A percentile compares a stretch with the other conserved stretches of the same genome.
Conservation (phyloP, 1,139 yeast genomes). For the Suhomyces yuchorum region DNA sequence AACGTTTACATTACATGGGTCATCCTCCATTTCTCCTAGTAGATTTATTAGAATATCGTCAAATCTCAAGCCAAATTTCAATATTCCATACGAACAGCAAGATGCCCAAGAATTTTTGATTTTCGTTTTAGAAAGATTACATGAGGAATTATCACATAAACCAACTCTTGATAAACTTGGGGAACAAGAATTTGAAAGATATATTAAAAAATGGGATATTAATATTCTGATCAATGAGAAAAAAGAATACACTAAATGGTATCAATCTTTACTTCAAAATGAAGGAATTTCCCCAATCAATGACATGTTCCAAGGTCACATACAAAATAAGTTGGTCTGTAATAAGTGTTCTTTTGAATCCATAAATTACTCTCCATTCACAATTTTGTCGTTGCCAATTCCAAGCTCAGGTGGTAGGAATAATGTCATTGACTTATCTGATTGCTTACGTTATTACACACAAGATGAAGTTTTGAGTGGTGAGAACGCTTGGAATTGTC, state of each 20-base stretch:
- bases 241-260: constrained; percentile 64
- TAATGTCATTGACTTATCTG: constrained; percentile 48
- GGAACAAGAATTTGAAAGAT: constrained; percentile 25
- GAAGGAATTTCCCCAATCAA: constrained; percentile 71
- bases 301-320: constrained; percentile 66
- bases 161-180: constrained; percentile 23
- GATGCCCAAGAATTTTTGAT: constrained; percentile 77
- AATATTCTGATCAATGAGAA: constrained; percentile 35
- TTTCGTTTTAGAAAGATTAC: constrained; percentile 65
- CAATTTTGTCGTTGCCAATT: constrained; percentile 67
- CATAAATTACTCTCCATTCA: constrained; percentile 60
- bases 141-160: constrained; percentile 58
- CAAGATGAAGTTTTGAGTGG: constrained; percentile 69
- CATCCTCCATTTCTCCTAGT: constrained; percentile 64
- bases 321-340: constrained; percentile 64
- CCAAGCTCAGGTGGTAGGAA: constrained; percentile 42
- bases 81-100: constrained; percentile 73
- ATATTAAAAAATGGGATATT: constrained; percentile 37
- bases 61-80: constrained; percentile 60
- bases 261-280: constrained; percentile 45
- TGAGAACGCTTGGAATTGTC: constrained; percentile 81
- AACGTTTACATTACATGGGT: constrained; percentile 56
- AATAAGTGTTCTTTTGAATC: constrained; percentile 64
- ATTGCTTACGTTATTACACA: constrained; percentile 67
- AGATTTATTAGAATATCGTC: constrained; percentile 60